Evolutionary conservation across 2,329 filamentous ascomycete species (phyloP).

Genomic region (Paracamarosporium sp.): DNA sequence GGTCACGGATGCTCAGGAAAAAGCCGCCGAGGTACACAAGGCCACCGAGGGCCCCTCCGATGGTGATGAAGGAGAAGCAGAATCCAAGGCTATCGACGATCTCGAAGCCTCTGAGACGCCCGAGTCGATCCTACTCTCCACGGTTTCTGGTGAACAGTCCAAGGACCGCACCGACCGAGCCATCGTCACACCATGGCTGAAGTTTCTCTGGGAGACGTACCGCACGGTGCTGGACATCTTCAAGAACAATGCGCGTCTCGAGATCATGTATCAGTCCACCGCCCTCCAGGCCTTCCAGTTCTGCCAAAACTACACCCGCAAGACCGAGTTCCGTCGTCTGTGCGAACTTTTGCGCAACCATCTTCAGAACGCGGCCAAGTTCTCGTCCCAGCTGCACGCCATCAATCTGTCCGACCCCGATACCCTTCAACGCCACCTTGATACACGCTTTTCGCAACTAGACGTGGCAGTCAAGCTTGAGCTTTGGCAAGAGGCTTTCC

Average conservation of each 20-base stretch:
- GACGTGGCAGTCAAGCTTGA: slow-evolving; percentile 98
- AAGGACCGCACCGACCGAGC: slow-evolving; percentile 96
- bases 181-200: slow-evolving; percentile 98
- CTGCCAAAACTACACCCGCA: slow-evolving; percentile 96
- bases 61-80: background rate
- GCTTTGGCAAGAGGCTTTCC: slow-evolving; percentile 99
- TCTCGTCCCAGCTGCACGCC: slow-evolving; percentile 98
- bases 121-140: slow-evolving; percentile 96
- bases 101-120: slow-evolving; percentile 96
- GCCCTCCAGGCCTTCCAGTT: slow-evolving; percentile 99
- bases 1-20: slow-evolving; percentile 92
- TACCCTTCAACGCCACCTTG: slow-evolving; percentile 94
- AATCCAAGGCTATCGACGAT: slow-evolving; percentile 82
- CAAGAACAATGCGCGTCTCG: slow-evolving; percentile 97
- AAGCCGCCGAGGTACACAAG: slow-evolving; percentile 94
- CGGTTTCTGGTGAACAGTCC: slow-evolving; percentile 96
- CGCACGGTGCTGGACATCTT: slow-evolving; percentile 97
- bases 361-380: slow-evolving; percentile 98
- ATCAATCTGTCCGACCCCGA: slow-evolving; percentile 99
- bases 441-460: slow-evolving; percentile 97
- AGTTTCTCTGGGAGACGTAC: slow-evolving; percentile 99
- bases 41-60: slow-evolving; percentile 78
- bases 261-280: slow-evolving; percentile 98
- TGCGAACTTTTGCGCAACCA: slow-evolving; percentile 98
- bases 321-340: slow-evolving; percentile 98